These are phyloP conservation scores for Juglanconis sp. DNA, from an alignment of 2,329 filamentous ascomycete species.

Conservation along the genomic window DNA sequence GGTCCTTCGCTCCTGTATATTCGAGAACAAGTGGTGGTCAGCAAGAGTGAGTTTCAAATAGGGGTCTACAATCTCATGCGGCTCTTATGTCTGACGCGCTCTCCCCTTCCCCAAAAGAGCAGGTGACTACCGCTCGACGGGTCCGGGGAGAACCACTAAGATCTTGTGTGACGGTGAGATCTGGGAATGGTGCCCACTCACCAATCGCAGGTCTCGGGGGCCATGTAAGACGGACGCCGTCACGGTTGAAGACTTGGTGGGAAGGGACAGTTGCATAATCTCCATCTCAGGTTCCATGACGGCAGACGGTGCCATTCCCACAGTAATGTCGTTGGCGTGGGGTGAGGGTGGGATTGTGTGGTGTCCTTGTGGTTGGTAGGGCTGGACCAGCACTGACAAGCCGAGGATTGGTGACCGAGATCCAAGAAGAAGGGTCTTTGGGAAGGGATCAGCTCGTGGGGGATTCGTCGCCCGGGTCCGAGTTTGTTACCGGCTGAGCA, in stretches of 20 bases:
- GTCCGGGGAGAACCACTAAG: not conserved
- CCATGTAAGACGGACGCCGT: conserved; percentile 57
- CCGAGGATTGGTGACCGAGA: conserved; percentile 4
- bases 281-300: conserved; percentile 35
- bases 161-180: conserved; percentile 31
- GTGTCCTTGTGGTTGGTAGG: conserved; percentile 18
- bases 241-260: conserved; percentile 42
- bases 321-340: conserved; percentile 30
- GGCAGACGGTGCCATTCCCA: conserved; percentile 49
- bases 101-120: conserved; percentile 4
- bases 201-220: conserved; percentile 54
- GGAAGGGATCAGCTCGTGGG: conserved; percentile 7
- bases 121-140: not conserved
- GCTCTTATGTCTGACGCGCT: conserved; percentile 6
- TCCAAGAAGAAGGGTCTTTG: not conserved
- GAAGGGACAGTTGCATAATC: conserved; percentile 42
- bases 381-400: conserved; percentile 16
- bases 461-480: not conserved
- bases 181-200: conserved; percentile 32
- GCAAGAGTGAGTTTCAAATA: conserved; percentile 8
- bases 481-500: not conserved
- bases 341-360: conserved; percentile 30
- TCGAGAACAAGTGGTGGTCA: conserved; percentile 11
- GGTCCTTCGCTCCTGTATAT: conserved; percentile 44
- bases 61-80: not conserved